Base-by-base conservation (phyloP, 345 rosid genomes). In the Garcia nutans region DNA sequence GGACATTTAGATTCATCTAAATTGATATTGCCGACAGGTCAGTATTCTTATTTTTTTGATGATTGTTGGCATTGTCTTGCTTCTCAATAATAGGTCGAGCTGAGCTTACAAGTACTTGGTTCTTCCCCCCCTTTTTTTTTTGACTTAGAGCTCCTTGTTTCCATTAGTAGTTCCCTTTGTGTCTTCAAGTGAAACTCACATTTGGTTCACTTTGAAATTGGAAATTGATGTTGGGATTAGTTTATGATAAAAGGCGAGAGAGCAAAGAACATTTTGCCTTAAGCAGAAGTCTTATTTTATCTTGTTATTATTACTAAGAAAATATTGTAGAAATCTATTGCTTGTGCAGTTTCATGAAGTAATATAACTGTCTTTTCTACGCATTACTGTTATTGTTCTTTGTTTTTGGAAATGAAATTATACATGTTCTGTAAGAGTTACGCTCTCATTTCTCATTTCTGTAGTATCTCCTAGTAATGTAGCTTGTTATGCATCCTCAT, bases 21-120 rank as follows among this genome's bases (percentile, higher is more conserved):
- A 10, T 78, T 95, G 84, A 81, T 82, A 70, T 80, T 82, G 65
- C 87, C 93, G 26, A 82, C 91, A 3, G 97, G 99, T 95, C 79
- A 80, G 75, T 68, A 47, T 60, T 65, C 47, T 62, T 61, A 12
- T 63, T 44, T 72, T 67, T 23, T 33, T 33, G 22, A 60, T 1
- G 55, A 42, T 49, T 57, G 58, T 45, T 50, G 6, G 37, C 37
- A 33, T 33, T 56, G 23, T 24, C 0, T 20, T 65, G 24, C 17
- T 55, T 55, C 19, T 28, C 12, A 71, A 72, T 13, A 26, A 15
- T 33, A 41, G 58, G 19, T 20, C 6, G 44, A 16, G 41, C 65
- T 77, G 8, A 5, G 37, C 5, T 33, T 20, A 3, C 2, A 41
- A 57, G 13, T 56, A 37, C 22, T 28, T 13, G 10, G 57, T 68